Base-by-base conservation (phyloP, 2,329 filamentous ascomycete genomes). In the Pyrenophora graminea region DNA sequence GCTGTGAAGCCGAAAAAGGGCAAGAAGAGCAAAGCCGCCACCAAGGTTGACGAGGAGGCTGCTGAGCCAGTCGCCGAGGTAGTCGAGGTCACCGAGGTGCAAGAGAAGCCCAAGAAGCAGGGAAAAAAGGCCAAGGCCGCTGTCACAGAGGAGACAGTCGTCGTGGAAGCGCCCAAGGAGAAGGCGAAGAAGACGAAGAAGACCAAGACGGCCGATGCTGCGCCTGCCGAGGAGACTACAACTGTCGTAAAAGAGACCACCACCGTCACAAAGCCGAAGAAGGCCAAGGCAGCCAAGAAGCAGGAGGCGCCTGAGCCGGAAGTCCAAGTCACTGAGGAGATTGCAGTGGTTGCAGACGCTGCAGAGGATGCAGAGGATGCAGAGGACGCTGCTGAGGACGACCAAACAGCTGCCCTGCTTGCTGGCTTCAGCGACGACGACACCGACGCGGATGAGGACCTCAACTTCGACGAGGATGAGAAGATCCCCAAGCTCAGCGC, bases 361-460 rank as follows among this genome's bases (percentile, higher is more conserved):
- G 59, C 58, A 6, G 61, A 61, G 13, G 61, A 61, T 21, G 53
- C 41, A 2, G 58, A 19, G 19, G 61, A 63, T 27, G 59, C 58
- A 6, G 61, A 61, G 13, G 61, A 61, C 25, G 53, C 41, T 4
- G 58, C 33, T 6, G 70, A 73, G 17, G 76, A 77, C 33, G 77
- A 80, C 62, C 78, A 80, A 61, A 80, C 78, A 25, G 76, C 76
- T n/a, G 78, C 76, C 6, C 71, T 81, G 15, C 75, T 81, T 21
- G 77, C 77, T 53, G 79, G 79, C 46, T 81, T 81, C 63, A 77
- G 74, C 64, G 76, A 75, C 51, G 34, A 77, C 41, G 75, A 77
- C 43, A 70, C 71, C 5, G 74, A 73, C 10, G 64, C 67, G 7
- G 72, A 74, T 40, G 67, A 74, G 8, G 64, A 65, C 18, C 17